phyloP scores from a whole-genome alignment of 768 basidiomycete species.

The Lactarius tabidus region DNA sequence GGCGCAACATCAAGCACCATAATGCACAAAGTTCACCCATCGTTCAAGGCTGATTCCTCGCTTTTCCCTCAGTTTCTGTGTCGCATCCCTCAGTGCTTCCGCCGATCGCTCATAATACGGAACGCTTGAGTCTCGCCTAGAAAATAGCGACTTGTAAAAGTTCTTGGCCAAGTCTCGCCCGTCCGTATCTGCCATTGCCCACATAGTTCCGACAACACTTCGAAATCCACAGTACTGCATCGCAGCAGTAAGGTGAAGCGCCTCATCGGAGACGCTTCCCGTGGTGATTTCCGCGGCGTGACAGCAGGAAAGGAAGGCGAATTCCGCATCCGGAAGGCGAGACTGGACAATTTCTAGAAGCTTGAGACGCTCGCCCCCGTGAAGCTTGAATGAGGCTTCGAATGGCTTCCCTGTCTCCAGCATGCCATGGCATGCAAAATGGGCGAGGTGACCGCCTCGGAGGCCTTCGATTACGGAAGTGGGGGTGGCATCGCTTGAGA shows the following conservation, averaged over 20 bases:
- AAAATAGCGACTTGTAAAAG: slow-evolving; percentile 12
- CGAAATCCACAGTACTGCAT: slow-evolving; percentile 23
- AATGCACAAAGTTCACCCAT: slow-evolving; percentile 22
- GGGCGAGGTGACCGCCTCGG: background rate
- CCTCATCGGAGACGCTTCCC: slow-evolving; percentile 10
- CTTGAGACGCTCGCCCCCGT: background rate
- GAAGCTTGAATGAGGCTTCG: slow-evolving; percentile 3
- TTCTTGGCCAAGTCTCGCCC: slow-evolving; percentile 11
- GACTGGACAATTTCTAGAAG: slow-evolving; percentile 5
- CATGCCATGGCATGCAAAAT: slow-evolving; percentile 11
- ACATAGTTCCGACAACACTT: background rate
- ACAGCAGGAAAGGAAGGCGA: slow-evolving; percentile 16
- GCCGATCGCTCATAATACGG: slow-evolving; percentile 5
- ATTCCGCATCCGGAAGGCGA: background rate
- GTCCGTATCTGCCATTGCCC: slow-evolving; percentile 23
- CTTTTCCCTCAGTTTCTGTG: slow-evolving; percentile 9
- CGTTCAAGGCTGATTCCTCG: slow-evolving; percentile 4
- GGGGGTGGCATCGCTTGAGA: background rate
- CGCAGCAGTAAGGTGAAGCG: slow-evolving; percentile 19
- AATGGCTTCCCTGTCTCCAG: slow-evolving; percentile 1
- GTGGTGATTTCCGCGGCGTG: slow-evolving; percentile 1
- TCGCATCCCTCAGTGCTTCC: slow-evolving; percentile 1
- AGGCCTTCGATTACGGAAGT: background rate
- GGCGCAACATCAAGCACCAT: slow-evolving; percentile 6
- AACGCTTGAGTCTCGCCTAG: too few relatives aligned